Evolutionary conservation across 2,329 filamentous ascomycete genomes (phyloP).

Genomic region (Trichoderma sp.): DNA sequence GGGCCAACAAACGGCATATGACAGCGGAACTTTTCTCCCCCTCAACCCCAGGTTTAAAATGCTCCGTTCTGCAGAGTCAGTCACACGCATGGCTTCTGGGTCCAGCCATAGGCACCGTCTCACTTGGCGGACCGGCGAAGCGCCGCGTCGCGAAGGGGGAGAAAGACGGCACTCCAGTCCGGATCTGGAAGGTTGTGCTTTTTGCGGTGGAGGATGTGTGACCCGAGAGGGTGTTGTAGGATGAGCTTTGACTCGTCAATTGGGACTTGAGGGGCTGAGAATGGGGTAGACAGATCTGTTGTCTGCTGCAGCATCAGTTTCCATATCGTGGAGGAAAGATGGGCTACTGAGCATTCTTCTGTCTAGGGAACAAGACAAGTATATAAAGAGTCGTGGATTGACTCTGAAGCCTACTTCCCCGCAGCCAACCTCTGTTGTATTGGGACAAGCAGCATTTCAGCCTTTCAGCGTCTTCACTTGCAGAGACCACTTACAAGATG

Average conservation of each 20-base stretch:
- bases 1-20: background rate
- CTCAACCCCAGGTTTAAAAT: constrained; percentile 14
- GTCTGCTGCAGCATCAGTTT: background rate
- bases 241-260: constrained; percentile 12
- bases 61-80: background rate
- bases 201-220: constrained; percentile 1
- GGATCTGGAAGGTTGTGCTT: constrained; percentile 26
- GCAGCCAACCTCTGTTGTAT: background rate
- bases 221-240: background rate
- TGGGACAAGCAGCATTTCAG: background rate
- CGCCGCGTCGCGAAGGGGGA: constrained; percentile 12
- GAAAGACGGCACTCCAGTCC: constrained; percentile 14
- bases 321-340: constrained; percentile 15
- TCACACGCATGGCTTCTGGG: constrained; percentile 4
- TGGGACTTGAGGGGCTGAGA: background rate
- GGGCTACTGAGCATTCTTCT: background rate
- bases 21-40: background rate
- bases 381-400: background rate
- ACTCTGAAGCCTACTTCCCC: background rate
- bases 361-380: background rate
- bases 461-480: background rate
- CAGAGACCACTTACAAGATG: constrained; percentile 9
- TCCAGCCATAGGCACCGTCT: constrained; percentile 12
- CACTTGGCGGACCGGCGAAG: constrained; percentile 18
- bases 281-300: constrained; percentile 13